Conservation (phyloP, 1,284 basidiomycete species). For the Trichosporon ovoides region DNA sequence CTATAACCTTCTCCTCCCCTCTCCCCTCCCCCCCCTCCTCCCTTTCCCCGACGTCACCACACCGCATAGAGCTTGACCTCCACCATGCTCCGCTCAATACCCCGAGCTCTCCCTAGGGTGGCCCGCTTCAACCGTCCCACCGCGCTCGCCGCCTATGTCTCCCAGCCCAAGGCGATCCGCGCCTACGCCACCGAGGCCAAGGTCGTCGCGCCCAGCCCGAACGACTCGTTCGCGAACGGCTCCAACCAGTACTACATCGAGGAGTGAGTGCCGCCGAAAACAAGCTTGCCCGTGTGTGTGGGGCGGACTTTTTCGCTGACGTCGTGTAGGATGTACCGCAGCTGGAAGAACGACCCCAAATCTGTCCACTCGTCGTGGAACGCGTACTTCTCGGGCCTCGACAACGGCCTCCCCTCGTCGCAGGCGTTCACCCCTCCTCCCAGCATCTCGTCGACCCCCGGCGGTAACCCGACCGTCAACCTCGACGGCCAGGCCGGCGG, state of each 20-base stretch:
- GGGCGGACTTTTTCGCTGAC: slow-evolving; percentile 8
- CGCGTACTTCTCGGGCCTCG: slow-evolving; percentile 88
- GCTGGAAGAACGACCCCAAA: slow-evolving; percentile 83
- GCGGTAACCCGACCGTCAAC: slow-evolving; percentile 64
- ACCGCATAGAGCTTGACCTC: neutral
- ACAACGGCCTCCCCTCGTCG: slow-evolving; percentile 75
- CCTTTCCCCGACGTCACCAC: too few relatives aligned
- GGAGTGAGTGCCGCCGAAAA: slow-evolving; percentile 52
- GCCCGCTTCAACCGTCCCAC: slow-evolving; percentile 11
- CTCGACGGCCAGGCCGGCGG: slow-evolving; percentile 60
- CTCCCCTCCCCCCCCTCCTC: neutral
- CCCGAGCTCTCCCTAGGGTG: slow-evolving; percentile 23
- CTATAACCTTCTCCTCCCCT: neutral
- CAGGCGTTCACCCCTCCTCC: slow-evolving; percentile 85
- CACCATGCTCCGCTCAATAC: slow-evolving; percentile 32
- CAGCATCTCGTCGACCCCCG: slow-evolving; percentile 53
- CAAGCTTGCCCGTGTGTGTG: neutral
- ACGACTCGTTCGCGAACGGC: slow-evolving; percentile 71
- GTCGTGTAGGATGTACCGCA: slow-evolving; percentile 67
- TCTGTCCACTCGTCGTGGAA: slow-evolving; percentile 95
- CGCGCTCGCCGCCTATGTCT: slow-evolving; percentile 9
- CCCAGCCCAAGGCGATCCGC: slow-evolving; percentile 16
- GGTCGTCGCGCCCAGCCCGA: slow-evolving; percentile 43
- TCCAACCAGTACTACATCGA: slow-evolving; percentile 93
- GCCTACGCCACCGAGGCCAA: slow-evolving; percentile 35